These are phyloP conservation scores for Tilletiaria anomala DNA, from an alignment of 1,284 basidiomycete genomes.

Conservation along the genomic window DNA sequence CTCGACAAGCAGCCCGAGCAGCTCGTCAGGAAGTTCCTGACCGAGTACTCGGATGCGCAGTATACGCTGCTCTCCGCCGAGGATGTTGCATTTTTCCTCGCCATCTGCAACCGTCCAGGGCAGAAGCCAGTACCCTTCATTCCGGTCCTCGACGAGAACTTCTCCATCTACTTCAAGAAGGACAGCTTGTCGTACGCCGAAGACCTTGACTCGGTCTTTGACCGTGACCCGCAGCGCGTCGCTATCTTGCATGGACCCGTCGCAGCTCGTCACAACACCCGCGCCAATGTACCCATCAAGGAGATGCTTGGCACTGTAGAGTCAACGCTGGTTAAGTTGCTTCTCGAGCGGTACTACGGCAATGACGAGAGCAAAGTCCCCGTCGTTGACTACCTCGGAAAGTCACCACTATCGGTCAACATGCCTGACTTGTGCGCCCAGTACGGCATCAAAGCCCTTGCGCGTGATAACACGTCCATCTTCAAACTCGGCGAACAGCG, in stretches of 20 bases:
- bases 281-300: slow-evolving; percentile 84
- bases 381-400: slow-evolving; percentile 68
- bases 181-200: slow-evolving; percentile 96
- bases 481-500: slow-evolving; percentile 11
- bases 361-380: slow-evolving; percentile 69
- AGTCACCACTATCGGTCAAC: slow-evolving; percentile 42
- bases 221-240: slow-evolving; percentile 42
- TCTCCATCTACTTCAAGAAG: slow-evolving; percentile 69
- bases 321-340: slow-evolving; percentile 57
- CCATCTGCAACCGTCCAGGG: slow-evolving; percentile 79
- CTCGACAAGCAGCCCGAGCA: slow-evolving; percentile 62
- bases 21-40: slow-evolving; percentile 72
- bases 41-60: slow-evolving; percentile 61
- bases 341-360: slow-evolving; percentile 66
- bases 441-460: slow-evolving; percentile 45
- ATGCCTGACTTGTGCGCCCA: slow-evolving; percentile 37
- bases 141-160: slow-evolving; percentile 71
- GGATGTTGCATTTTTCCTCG: slow-evolving; percentile 87
- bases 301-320: slow-evolving; percentile 82
- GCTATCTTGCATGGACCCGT: slow-evolving; percentile 48
- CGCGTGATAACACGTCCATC: background rate
- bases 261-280: slow-evolving; percentile 69
- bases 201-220: slow-evolving; percentile 95
- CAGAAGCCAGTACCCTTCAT: slow-evolving; percentile 99
- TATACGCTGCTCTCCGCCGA: slow-evolving; percentile 83